phyloP scores from a whole-genome alignment of 768 basidiomycete species.

The Collybia mongolica region DNA sequence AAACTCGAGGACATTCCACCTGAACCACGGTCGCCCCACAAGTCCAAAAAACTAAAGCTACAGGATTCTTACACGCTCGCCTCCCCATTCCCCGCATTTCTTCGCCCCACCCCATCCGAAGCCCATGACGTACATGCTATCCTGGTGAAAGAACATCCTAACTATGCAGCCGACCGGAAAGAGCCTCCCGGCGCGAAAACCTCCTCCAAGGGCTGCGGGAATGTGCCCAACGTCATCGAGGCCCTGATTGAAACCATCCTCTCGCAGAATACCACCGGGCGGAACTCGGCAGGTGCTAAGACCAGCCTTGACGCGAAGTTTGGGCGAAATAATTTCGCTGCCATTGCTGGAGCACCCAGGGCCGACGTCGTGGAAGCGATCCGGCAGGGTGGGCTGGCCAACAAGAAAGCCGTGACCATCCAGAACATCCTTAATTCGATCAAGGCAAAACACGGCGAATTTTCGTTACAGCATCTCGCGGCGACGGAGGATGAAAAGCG shows the following conservation, averaged over 20 bases:
- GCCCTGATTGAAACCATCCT: slow-evolving; percentile 58
- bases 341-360: slow-evolving; percentile 42
- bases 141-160: slow-evolving; percentile 35
- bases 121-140: slow-evolving; percentile 38
- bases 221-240: slow-evolving; percentile 54
- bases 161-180: slow-evolving; percentile 25
- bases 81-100: slow-evolving; percentile 49
- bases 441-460: slow-evolving; percentile 44
- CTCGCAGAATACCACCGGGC: slow-evolving; percentile 56
- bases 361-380: slow-evolving; percentile 48
- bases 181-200: slow-evolving; percentile 25
- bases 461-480: slow-evolving; percentile 57
- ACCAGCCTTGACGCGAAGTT: slow-evolving; percentile 43
- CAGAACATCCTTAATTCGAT: slow-evolving; percentile 45
- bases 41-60: slow-evolving; percentile 50
- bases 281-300: slow-evolving; percentile 52
- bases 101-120: slow-evolving; percentile 42
- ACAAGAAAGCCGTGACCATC: slow-evolving; percentile 56
- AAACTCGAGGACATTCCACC: too few species aligned
- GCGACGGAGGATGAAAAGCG: slow-evolving; percentile 19
- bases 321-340: slow-evolving; percentile 48
- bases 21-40: slow-evolving; percentile 13
- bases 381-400: slow-evolving; percentile 54
- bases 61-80: slow-evolving; percentile 35
- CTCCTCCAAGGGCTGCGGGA: slow-evolving; percentile 43